Evolutionary conservation across 2,329 filamentous ascomycete species (phyloP).

Genomic region (Colletotrichum sp.): DNA sequence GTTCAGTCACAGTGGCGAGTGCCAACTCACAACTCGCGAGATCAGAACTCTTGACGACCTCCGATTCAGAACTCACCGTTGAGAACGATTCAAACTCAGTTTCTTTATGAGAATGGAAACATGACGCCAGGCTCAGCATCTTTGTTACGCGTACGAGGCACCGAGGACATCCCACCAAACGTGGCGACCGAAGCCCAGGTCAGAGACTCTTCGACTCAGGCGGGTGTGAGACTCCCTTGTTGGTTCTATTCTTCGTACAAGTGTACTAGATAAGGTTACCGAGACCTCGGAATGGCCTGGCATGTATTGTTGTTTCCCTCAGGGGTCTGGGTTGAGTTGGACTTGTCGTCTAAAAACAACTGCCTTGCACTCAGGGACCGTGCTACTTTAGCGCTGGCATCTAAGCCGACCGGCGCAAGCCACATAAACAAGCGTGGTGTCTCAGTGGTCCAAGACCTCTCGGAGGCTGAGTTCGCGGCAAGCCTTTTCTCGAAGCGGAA

Average conservation of each 20-base stretch:
- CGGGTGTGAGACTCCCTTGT: neutral
- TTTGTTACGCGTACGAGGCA: neutral
- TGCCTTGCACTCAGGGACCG: neutral
- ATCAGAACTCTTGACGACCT: neutral
- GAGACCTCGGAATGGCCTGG: neutral
- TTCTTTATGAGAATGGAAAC: neutral
- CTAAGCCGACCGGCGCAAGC: neutral
- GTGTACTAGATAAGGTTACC: neutral
- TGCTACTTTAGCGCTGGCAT: neutral
- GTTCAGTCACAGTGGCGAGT: neutral
- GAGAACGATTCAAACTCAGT: neutral
- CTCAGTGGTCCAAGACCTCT: constrained; percentile 4
- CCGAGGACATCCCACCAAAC: neutral
- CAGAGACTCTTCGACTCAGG: neutral
- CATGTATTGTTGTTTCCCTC: neutral
- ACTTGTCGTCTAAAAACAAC: neutral
- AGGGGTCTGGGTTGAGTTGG: neutral
- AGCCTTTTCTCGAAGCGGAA: neutral
- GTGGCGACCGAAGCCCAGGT: neutral
- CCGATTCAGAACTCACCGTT: neutral
- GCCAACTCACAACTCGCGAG: neutral
- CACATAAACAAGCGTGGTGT: neutral
- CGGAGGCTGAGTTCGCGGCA: constrained; percentile 6
- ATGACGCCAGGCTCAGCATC: neutral
- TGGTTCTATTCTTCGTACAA: neutral